Conservation (phyloP, 1,139 yeast genomes). For the Yamadazyma atmosphaerica region DNA sequence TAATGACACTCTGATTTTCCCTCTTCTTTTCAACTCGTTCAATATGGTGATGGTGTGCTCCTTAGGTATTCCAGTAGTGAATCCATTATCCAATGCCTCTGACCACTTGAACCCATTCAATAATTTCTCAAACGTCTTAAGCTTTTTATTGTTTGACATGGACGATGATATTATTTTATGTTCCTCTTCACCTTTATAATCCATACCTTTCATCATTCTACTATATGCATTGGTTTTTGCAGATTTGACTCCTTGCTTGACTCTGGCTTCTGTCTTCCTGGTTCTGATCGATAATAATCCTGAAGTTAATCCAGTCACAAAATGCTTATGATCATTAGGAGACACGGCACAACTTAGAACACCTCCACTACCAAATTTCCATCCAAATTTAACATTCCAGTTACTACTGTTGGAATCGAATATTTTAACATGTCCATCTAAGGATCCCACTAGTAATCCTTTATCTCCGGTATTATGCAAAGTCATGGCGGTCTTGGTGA, state of each 20-base stretch:
- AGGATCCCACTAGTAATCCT: slow-evolving; percentile 86
- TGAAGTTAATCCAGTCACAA: slow-evolving; percentile 91
- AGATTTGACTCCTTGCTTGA: slow-evolving; percentile 49
- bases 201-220: slow-evolving; percentile 87
- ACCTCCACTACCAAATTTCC: slow-evolving; percentile 91
- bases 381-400: slow-evolving; percentile 93
- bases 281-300: slow-evolving; percentile 90
- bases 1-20: slow-evolving; percentile 78
- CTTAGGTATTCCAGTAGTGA: slow-evolving; percentile 71
- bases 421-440: slow-evolving; percentile 96
- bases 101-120: slow-evolving; percentile 88
- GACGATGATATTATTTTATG: slow-evolving; percentile 66
- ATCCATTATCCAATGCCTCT: slow-evolving; percentile 88
- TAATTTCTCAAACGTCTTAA: slow-evolving; percentile 79
- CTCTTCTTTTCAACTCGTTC: slow-evolving; percentile 81
- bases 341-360: slow-evolving; percentile 88
- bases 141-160: slow-evolving; percentile 53
- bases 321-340: slow-evolving; percentile 76
- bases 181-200: slow-evolving; percentile 87
- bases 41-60: slow-evolving; percentile 80
- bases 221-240: slow-evolving; percentile 55
- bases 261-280: slow-evolving; percentile 67
- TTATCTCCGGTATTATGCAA: slow-evolving; percentile 68
- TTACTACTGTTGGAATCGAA: slow-evolving; percentile 73
- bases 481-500: slow-evolving; percentile 91